These are phyloP conservation scores for Oryza rufipogon DNA, from an alignment of 176 grass and related monocot genomes.

Conservation along the genomic window DNA sequence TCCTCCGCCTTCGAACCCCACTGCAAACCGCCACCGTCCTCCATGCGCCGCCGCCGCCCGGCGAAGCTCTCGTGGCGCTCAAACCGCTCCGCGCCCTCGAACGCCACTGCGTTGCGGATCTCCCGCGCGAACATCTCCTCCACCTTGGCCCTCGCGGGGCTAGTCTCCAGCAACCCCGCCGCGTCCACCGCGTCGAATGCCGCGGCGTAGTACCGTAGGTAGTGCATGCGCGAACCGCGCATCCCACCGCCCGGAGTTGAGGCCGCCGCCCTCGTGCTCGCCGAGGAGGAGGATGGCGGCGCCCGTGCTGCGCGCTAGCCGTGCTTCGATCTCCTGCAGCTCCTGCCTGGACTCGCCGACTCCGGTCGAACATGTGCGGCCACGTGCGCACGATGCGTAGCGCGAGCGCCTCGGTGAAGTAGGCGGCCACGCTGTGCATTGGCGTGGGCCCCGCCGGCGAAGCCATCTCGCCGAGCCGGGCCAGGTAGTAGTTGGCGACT, in stretches of 20 bases:
- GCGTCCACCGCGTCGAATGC: slow-evolving; percentile 74
- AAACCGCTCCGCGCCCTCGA: slow-evolving; percentile 65
- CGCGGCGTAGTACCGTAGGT: slow-evolving; percentile 58
- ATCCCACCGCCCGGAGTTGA: slow-evolving; percentile 68
- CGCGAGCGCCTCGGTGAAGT: slow-evolving; percentile 80
- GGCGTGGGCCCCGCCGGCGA: slow-evolving; percentile 69
- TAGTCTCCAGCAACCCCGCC: slow-evolving; percentile 34
- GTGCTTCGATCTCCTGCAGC: slow-evolving; percentile 65
- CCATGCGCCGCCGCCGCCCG: slow-evolving; percentile 66
- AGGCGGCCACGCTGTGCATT: slow-evolving; percentile 76
- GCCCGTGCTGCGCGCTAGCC: slow-evolving; percentile 65
- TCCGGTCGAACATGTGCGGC: slow-evolving; percentile 79
- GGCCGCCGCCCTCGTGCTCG: slow-evolving; percentile 63
- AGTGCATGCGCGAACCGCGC: slow-evolving; percentile 61
- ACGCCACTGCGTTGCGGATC: slow-evolving; percentile 81
- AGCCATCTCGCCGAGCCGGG: slow-evolving; percentile 70
- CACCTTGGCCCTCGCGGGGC: slow-evolving; percentile 62
- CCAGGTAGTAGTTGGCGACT: slow-evolving; percentile 65
- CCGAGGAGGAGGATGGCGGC: slow-evolving; percentile 70
- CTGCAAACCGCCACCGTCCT: slow-evolving; percentile 57
- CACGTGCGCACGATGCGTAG: slow-evolving; percentile 63
- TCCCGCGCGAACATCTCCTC: slow-evolving; percentile 94
- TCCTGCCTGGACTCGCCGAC: slow-evolving; percentile 83
- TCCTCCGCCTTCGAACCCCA: too few relatives aligned
- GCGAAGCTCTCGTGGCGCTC: slow-evolving; percentile 85